phyloP scores from a whole-genome alignment of 2,329 filamentous ascomycete genomes.

The Pseudocercospora ulei region DNA sequence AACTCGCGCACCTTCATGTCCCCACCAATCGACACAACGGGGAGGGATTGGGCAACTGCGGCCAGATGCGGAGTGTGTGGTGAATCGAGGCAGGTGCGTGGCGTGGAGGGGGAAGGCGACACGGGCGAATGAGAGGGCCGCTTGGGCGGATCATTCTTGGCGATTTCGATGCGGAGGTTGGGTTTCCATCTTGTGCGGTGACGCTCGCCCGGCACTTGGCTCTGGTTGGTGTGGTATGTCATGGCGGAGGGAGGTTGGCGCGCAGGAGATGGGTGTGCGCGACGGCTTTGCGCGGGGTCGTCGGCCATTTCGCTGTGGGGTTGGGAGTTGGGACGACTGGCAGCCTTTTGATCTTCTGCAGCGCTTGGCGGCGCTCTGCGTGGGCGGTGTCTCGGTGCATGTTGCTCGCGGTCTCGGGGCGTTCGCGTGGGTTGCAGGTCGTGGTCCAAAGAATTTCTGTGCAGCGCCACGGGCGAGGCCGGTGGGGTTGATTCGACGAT shows the following conservation, averaged over 20 bases:
- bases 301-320: constrained; percentile 1
- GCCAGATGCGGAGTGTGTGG: constrained; percentile 7
- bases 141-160: constrained; percentile 9
- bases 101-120: not conserved
- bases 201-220: constrained; percentile 1
- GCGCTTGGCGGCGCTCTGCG: constrained; percentile 4
- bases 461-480: constrained; percentile 22
- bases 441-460: constrained; percentile 22
- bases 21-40: constrained; percentile 6
- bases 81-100: constrained; percentile 4
- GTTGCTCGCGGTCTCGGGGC: constrained; percentile 10
- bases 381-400: not conserved
- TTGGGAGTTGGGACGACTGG: constrained; percentile 6
- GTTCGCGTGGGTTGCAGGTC: constrained; percentile 14
- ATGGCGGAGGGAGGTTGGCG: not conserved
- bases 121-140: constrained; percentile 6
- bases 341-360: constrained; percentile 8
- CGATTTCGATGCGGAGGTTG: constrained; percentile 20
- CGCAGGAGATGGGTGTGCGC: not conserved
- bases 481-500: constrained; percentile 27
- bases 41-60: constrained; percentile 12
- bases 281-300: not conserved
- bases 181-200: constrained; percentile 15
- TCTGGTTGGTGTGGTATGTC: not conserved
- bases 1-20: constrained; percentile 13